Base-by-base conservation (phyloP, 2,329 filamentous ascomycete species). In the Aspergillus sp. region DNA sequence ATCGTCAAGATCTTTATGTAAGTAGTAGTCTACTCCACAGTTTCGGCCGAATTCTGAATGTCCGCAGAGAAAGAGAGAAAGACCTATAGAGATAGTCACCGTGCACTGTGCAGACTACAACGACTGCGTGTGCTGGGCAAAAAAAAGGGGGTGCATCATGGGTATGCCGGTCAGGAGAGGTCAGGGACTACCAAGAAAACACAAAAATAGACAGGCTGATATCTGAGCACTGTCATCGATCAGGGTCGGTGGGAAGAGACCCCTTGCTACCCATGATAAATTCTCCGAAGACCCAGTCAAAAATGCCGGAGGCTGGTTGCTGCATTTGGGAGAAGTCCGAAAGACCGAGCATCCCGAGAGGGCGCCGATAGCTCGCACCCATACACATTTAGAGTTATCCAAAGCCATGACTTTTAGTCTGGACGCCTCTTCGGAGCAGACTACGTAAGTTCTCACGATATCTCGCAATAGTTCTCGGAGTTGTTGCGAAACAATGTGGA, bases 1-100 rank as follows among this genome's bases (percentile, higher is more conserved):
- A 30, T 32, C n/a, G 6, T 39, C 38, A 10, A 23, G 54, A 48
- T 32, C n/a, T 49, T 51, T 51, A 57, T 50, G 55, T 49, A 50
- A 28, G 30, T 30, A 28, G 30, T 30, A 15, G 17, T 23, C 41
- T 30, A 45, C 50, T 55, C 58, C 60, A 61, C 61, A 48, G 38
- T 59, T 59, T 63, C 61, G 61, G 61, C 61, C 63, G 63, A 63
- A 53, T 39, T 36, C 39, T 48, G 47, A 32, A 50, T 15, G 47
- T 25, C 15, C 45, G 21, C 45, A 48, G 45, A 15, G 32, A 13
- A 36, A 36, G 32, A 36, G 10, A 36, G 12, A 36, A 13, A 36
- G 12, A 36, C 21, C 45, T 49, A 28, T 23, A 49, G 19, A 23
- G 15, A 25, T 49, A 17, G 45, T 28, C 21, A 38, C 38, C 13